Percentiles rank a stretch among this genome's conserved stretches.
phyloP scores from a whole-genome alignment of 1,284 basidiomycete species.

The Gymnopus androsaceus region DNA sequence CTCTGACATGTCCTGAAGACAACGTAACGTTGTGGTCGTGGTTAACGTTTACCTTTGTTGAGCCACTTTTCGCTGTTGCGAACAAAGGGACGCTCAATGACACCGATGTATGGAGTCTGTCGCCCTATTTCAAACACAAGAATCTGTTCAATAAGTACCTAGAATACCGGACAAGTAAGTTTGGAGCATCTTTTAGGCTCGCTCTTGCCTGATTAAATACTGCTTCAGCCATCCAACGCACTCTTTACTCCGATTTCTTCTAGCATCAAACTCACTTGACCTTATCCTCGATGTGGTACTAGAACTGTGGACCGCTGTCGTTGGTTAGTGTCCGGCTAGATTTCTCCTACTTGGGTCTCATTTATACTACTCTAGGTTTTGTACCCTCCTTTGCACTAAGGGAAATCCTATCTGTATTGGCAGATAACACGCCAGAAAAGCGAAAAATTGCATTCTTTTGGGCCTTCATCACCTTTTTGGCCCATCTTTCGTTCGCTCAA shows the following conservation, averaged over 20 bases:
- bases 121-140: constrained; percentile 70
- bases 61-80: constrained; percentile 65
- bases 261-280: constrained; percentile 75
- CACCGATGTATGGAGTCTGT: constrained; percentile 72
- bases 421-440: constrained; percentile 46
- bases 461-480: constrained; percentile 66
- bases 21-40: constrained; percentile 76
- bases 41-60: constrained; percentile 77
- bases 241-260: constrained; percentile 63
- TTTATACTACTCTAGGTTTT: constrained; percentile 41
- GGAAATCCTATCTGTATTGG: constrained; percentile 53
- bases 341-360: not conserved
- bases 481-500: constrained; percentile 70
- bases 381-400: constrained; percentile 63
- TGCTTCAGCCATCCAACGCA: constrained; percentile 48
- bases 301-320: constrained; percentile 62
- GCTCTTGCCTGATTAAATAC: not conserved
- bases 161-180: constrained; percentile 48
- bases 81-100: constrained; percentile 60
- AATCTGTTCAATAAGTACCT: constrained; percentile 69
- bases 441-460: constrained; percentile 66
- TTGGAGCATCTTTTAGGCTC: not conserved
- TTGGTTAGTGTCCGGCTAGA: constrained; percentile 44
- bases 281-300: constrained; percentile 59
- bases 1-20: constrained; percentile 68